Base-by-base conservation (phyloP, 306 rosid genomes). In the cucumber (Cucumis sativus) region DNA sequence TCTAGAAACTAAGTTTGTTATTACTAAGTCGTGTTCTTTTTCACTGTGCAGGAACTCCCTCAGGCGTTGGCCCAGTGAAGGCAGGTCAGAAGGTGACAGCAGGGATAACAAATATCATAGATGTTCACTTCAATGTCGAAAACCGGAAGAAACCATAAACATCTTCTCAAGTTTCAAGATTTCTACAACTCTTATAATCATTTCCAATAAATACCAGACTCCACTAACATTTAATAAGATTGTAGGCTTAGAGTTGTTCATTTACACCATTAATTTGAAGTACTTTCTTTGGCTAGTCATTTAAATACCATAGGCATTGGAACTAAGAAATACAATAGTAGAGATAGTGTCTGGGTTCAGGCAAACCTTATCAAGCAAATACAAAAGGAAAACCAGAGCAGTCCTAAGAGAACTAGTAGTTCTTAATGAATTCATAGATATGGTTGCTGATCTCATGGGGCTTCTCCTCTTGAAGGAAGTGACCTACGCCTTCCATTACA, bases 61-160 rank as follows among this genome's bases (percentile, higher is more conserved):
- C 86, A 43, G 98, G 98, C 5, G 97, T 92, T 84, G 98, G 98
- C 76, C 97, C 97, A 6, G 98, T 94, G 77, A 92, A 85, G 86
- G 87, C 87, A 76, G 96, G 97, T 63, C 93, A 94, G 85, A 94
- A 77, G 83, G 77, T 94, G 35, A 90, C 98, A 41, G 96, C 97
- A 0, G 98, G 98, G 55, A 88, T 94, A 79, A 92, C 98, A 40
- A 86, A 86, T 58, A 91, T 92, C 17, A 79, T 89, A 79, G 98
- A 92, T 7, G 88, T 90, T 15, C 71, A 86, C 67, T 94, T 92
- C 79, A 84, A 86, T 78, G 89, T 94, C 49, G 98, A 67, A 45
- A 89, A 86, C 79, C 86, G 92, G 75, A 78, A 81, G 79, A 79
- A 14, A 75, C 82, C 67, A 11, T 18, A 55, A 37, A 11, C 54